Base-by-base conservation (phyloP, 2,329 filamentous ascomycete genomes). In the Xylariaceae sp. region DNA sequence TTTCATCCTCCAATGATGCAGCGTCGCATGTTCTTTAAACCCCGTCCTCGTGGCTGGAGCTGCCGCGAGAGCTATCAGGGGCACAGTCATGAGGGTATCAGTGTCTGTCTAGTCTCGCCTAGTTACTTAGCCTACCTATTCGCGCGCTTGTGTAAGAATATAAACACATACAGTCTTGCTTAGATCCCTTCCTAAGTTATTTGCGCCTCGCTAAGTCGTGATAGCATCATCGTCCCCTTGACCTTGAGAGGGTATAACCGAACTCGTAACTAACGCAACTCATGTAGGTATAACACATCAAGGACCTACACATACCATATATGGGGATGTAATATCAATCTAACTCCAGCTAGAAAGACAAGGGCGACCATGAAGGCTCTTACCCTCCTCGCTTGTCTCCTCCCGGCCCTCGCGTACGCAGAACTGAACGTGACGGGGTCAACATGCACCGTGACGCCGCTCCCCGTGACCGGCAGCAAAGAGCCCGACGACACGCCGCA, bases 401-500 rank as follows among this genome's bases (percentile, higher is more conserved):
- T 45, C 45, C 29, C 39, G 41, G 54, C 49, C 26, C n/a, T 59
- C 26, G 55, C 60, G 31, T 60, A 23, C 29, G 65, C 65, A 4
- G 66, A 65, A 19, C 60, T 67, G 36, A 68, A 67, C 41, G 60
- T 68, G 2, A 66, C 63, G 11, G 67, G 66, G 16, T 65, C 66
- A 33, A 69, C 67, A 21, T 71, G 68, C 53, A 70, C 68, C 8
- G 67, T 69, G 21, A 71, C 67, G 23, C 67, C 68, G n/a, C 57
- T 69, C 14, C 55, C 48, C 4, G 23, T 31, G 4, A 62, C 57
- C 21, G 43, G 55, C 28, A 60, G 63, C 34, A 26, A 46, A 23
- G 67, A 66, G 21, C 65, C 68, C 23, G 80, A 83, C 63, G 81
- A 84, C 66, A 76, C 79, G 21, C 79, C 80, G 6, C 78, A 81